Base-by-base conservation (phyloP, 1,284 basidiomycete species). In the Malassezia globosa region DNA sequence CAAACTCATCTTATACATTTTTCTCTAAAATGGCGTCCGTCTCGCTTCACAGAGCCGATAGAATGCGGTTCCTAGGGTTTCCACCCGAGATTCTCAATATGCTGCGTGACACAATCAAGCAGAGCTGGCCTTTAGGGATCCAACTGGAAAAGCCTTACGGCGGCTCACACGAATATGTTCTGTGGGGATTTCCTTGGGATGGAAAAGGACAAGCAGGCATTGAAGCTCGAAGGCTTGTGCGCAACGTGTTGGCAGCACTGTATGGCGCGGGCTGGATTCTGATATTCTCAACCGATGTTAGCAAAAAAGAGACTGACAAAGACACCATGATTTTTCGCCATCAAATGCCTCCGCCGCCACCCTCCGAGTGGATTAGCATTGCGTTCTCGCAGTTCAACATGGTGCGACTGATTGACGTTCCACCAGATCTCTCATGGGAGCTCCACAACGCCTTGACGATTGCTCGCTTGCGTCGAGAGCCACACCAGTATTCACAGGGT, bases 301-400 rank as follows among this genome's bases (percentile, higher is more conserved):
- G 41, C 31, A 43, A 43, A 19, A 43, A 43, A 33, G 29, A n/a
- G 13, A 31, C 18, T 5, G 41, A 43, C 41, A 43, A 43, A 18
- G 41, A 43, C 31, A 33, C 41, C 11, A 11, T 43, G 10, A 43
- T 43, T 7, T 43, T 43, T 18, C 41, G 41, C 19, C 31, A 43
- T 7, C 41, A 43, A 19, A 23, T 33, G 29, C 41, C 41, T 7
- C 31, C 41, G 41, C 41, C 41, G 13, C 31, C 41, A 14, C 7
- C 29, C 2, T 33, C 24, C n/a, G 41, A 43, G 21, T 43, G 41
- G 41, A 43, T 43, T 4, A 43, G 41, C 21, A 22, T 43, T 18
- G 27, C 41, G 7, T 43, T 43, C 14, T 43, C 41, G 5, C 13
- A 24, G 2, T 33, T n/a, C 27, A 19, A 35, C 41, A 6, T 4